Evolutionary conservation across 2,329 filamentous ascomycete species (phyloP), one percentile per base, ranked within the genome.

Genomic region (Gliomastix tumulicola): DNA sequence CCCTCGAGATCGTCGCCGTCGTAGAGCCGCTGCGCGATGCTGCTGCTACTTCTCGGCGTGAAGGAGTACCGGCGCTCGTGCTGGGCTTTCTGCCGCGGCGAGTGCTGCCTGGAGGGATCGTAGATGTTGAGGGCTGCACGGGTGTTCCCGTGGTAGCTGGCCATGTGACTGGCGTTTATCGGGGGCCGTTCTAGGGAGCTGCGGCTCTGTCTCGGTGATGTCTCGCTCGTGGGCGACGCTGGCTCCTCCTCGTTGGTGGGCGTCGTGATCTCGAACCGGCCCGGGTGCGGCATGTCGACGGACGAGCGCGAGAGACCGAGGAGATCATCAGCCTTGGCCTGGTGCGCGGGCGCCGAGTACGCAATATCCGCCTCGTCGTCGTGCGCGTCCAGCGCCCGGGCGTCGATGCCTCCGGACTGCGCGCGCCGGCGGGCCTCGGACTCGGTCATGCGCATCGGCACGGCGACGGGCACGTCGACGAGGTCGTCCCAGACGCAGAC

Each of bases 401-500:
- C 81, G 57, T 68, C 75, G 50, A 59, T 70, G 38, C 53, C 55
- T 13, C 58, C 49, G 41, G 39, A 65, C 68, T 36, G 58, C 61
- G 34, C 73, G 73, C 44, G 47, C 78, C 84, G 76, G 41, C 82
- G 80, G 67, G 87, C 82, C 53, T 97, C 90, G n/a, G 81, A 80
- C 5, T 86, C 90, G 7, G 89, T 84, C 8, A 78, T 76, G 34
- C 86, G 81, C 71, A 98, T 82, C 18, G 90, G 90, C 21, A 96
- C 88, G 4, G 89, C 92, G 34, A 97, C 83, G 3, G 92, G 92
- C 13, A 98, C 85, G 51, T 98, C 92, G 17, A 98, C 92, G 17
- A 97, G 68, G 54, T 98, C 92, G 53, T 98, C 92, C 92, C 92
- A 98, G 11, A 98, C 90, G 50, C 88, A 95, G 15, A 98, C 90